phyloP scores from a whole-genome alignment of 495 filamentous ascomycete species.

The Xanthoparmelia taractica region DNA sequence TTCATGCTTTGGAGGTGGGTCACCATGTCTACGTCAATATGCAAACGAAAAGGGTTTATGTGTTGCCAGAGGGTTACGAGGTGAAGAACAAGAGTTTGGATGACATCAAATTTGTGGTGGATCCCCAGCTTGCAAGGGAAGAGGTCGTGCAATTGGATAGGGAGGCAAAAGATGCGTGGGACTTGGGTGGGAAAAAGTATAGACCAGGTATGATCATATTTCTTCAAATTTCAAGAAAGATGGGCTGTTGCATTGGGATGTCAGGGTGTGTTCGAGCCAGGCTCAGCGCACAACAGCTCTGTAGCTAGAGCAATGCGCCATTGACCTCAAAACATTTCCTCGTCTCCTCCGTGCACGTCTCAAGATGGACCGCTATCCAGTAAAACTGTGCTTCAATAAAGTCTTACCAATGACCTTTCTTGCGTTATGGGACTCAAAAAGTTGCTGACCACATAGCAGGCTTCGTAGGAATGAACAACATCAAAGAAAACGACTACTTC shows the following conservation, averaged over 20 bases:
- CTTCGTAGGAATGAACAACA: conserved; percentile 99
- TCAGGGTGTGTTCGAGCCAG: not conserved
- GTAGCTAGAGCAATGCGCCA: not conserved
- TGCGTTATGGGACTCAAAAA: not conserved
- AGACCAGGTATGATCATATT: conserved; percentile 52
- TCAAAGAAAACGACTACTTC: conserved; percentile 98
- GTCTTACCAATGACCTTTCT: not conserved
- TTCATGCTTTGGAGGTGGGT: conserved; percentile 86
- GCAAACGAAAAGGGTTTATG: conserved; percentile 88
- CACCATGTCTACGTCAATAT: conserved; percentile 99
- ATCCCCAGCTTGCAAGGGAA: conserved; percentile 72
- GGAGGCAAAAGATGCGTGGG: conserved; percentile 65
- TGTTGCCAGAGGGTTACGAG: conserved; percentile 95
- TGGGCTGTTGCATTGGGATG: not conserved
- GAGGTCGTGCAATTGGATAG: conserved; percentile 77
- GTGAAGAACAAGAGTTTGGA: conserved; percentile 92
- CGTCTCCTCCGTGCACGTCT: not conserved
- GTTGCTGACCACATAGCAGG: conserved; percentile 35
- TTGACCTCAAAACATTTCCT: not conserved
- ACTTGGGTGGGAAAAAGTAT: conserved; percentile 74
- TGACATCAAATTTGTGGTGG: conserved; percentile 97
- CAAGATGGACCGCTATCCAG: not conserved
- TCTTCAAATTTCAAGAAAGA: too few relatives aligned
- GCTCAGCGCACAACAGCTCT: not conserved
- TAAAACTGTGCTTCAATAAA: not conserved